Base-by-base conservation (phyloP, 78 protist genomes). In the Polysphondylium violaceum region DNA sequence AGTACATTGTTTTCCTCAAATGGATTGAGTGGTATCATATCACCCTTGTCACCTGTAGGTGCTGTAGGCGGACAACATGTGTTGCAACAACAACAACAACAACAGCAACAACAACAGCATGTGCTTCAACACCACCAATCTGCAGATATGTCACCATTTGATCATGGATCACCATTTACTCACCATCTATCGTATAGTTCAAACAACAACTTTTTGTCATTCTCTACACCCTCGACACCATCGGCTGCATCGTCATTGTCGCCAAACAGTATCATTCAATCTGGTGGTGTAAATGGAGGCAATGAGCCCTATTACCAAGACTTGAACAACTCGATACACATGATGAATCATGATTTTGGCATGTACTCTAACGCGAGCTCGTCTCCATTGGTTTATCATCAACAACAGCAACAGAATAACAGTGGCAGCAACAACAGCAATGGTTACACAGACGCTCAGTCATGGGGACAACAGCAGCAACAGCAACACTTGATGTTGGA, bases 391-490 rank as follows among this genome's bases (percentile, higher is more conserved):
- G 31, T 38, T 38, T 21, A 19, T 0, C 74, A 67, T 19, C 74
- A 67, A 8, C 31, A 29, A 9, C 74, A 67, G 17, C 74, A 38
- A n/a, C 23, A 64, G 29, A 29, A 29, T 35, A 35, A 29, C 73
- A 64, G 31, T 29, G 23, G 9, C 73, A 64, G 16, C 73, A 64
- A 36, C 73, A 64, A 0, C 74, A 67, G 9, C 74, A 67, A 43
- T 53, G 44, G 35, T 38, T 21, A 27, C 59, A 44, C 14, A 23
- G 16, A 43, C 76, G 27, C 38, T n/a, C 58, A 21, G 3, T 31
- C 9, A 23, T 33, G 44, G 9, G 60, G 25, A 6, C 36, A 21
- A 0, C 75, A 68, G 25, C 75, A 68, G 27, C 76, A 41, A 27
- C 58, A 43, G 2, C 76, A 69, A 69, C 69, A 61, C 31, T 29